phyloP scores from a whole-genome alignment of 345 rosid genomes.

The Corchorus olitorius region DNA sequence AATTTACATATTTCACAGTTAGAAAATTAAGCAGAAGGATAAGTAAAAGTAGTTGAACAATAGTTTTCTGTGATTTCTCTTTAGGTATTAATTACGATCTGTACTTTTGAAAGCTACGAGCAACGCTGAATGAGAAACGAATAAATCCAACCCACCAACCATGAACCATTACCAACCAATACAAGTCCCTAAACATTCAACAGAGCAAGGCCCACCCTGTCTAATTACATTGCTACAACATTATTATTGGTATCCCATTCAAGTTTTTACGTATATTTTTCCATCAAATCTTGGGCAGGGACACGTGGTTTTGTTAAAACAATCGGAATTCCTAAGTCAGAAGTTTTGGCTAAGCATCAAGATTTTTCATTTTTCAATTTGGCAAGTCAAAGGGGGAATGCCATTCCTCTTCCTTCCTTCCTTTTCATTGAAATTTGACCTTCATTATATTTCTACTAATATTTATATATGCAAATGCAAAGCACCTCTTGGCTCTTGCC shows the following conservation, averaged over 20 bases:
- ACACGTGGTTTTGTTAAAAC: slow-evolving; percentile 16
- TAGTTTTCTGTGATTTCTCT: too few species aligned
- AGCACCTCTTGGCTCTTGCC: neutral
- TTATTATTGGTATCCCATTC: too few species aligned
- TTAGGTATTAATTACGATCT: neutral
- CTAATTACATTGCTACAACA: too few species aligned
- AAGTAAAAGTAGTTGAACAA: too few species aligned
- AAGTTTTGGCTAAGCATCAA: neutral
- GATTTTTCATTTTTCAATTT: slow-evolving; percentile 5
- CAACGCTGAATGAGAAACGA: neutral
- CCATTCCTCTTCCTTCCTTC: neutral
- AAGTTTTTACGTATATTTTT: too few species aligned
- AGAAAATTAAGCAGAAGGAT: too few species aligned
- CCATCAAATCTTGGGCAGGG: neutral
- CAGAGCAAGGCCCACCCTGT: too few species aligned
- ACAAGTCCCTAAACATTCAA: too few species aligned
- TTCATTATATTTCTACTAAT: too few species aligned
- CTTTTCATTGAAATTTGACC: neutral
- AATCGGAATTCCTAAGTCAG: neutral
- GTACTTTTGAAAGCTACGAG: slow-evolving; percentile 5
- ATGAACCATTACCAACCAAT: too few species aligned
- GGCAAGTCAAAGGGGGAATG: slow-evolving; percentile 14
- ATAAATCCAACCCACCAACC: neutral
- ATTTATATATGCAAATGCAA: neutral
- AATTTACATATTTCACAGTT: too few species aligned